These are phyloP conservation scores for Diddensiella transvaalensis DNA, from an alignment of 805 yeast species.

Conservation along the genomic window DNA sequence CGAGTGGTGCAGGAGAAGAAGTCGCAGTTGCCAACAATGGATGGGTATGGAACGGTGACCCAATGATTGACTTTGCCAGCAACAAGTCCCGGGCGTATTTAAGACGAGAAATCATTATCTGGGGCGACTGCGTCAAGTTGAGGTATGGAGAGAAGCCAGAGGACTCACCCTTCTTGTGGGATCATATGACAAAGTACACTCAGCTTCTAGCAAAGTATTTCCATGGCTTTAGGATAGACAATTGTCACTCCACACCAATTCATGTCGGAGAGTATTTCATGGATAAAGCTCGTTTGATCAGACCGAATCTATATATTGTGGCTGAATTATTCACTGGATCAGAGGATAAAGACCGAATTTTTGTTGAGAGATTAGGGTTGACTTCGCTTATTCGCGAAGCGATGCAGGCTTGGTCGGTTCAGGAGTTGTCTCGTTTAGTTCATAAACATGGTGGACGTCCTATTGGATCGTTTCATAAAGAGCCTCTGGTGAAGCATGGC, in stretches of 20 bases:
- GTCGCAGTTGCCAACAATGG: constrained; percentile 82
- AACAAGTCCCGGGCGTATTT: constrained; percentile 72
- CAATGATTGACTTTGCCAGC: constrained; percentile 90
- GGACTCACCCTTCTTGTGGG: constrained; percentile 90
- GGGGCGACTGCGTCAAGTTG: constrained; percentile 96
- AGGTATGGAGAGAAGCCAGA: constrained; percentile 74
- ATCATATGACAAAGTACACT: constrained; percentile 77
- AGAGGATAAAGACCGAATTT: constrained; percentile 82
- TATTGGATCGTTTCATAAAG: constrained; percentile 82
- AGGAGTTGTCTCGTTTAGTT: constrained; percentile 78
- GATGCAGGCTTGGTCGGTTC: constrained; percentile 91
- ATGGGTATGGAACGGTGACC: constrained; percentile 98
- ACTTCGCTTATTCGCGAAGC: constrained; percentile 91
- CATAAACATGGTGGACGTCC: constrained; percentile 95
- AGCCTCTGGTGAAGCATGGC: constrained; percentile 49
- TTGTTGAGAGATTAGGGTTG: constrained; percentile 86
- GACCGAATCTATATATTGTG: constrained; percentile 85
- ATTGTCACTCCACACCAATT: constrained; percentile 93
- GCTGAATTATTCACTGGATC: constrained; percentile 95
- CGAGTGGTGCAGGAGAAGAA: constrained; percentile 50
- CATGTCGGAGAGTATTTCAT: constrained; percentile 88
- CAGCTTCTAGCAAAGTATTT: constrained; percentile 67
- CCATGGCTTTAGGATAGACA: constrained; percentile 88
- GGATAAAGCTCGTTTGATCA: constrained; percentile 80
- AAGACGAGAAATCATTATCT: constrained; percentile 87